Percentiles rank a stretch among this genome's conserved stretches.
Conservation (phyloP, 768 basidiomycete species). For the Pleurotus giganteus region DNA sequence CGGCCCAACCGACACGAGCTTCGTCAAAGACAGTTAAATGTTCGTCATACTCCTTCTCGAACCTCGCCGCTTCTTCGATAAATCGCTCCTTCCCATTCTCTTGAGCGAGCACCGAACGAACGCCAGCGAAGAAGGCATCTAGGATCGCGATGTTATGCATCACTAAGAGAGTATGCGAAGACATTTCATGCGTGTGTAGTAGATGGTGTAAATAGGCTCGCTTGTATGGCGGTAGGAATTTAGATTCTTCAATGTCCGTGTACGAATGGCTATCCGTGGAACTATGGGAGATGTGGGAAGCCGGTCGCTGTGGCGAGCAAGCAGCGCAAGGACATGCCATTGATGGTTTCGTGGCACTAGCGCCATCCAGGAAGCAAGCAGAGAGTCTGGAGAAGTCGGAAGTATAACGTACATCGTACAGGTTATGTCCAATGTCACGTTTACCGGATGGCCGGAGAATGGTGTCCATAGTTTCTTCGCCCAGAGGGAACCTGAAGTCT, state of each 20-base stretch:
- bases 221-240: slow-evolving; percentile 30
- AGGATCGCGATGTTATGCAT: slow-evolving; percentile 76
- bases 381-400: slow-evolving; percentile 61
- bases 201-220: slow-evolving; percentile 83
- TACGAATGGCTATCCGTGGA: slow-evolving; percentile 26
- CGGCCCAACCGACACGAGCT: slow-evolving; percentile 57
- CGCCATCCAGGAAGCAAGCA: slow-evolving; percentile 30
- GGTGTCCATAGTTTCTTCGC: slow-evolving; percentile 4
- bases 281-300: slow-evolving; percentile 43
- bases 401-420: slow-evolving; percentile 59
- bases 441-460: slow-evolving; percentile 19
- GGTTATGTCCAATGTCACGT: slow-evolving; percentile 64
- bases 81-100: slow-evolving; percentile 22
- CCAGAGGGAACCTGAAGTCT: slow-evolving; percentile 72
- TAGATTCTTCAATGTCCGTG: not conserved
- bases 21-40: slow-evolving; percentile 41
- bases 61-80: slow-evolving; percentile 46
- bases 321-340: slow-evolving; percentile 50
- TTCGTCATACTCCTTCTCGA: slow-evolving; percentile 52
- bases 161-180: slow-evolving; percentile 70
- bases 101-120: slow-evolving; percentile 39
- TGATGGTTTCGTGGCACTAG: slow-evolving; percentile 12
- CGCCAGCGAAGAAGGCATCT: slow-evolving; percentile 57
- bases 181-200: slow-evolving; percentile 88
- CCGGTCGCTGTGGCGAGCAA: slow-evolving; percentile 46